Evolutionary conservation across 1,284 basidiomycete species (phyloP).

Genomic region (Leccinum ponderosum): DNA sequence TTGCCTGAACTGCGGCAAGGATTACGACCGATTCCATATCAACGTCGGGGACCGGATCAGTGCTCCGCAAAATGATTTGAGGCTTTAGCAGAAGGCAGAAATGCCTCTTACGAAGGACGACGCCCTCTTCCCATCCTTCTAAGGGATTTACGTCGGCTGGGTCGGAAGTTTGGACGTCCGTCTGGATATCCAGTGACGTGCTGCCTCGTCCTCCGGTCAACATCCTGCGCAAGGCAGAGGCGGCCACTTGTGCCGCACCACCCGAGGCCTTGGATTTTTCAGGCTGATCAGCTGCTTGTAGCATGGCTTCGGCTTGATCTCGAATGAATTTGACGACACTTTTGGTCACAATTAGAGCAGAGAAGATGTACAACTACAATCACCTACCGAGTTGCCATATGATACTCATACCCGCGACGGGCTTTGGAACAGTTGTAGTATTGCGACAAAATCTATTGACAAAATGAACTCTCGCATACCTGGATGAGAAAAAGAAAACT

Average conservation of each 20-base stretch:
- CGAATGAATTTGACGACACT: slow-evolving; percentile 85
- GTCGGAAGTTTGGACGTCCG: slow-evolving; percentile 23
- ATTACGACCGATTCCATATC: slow-evolving; percentile 69
- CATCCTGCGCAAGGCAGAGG: slow-evolving; percentile 62
- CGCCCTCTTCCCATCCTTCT: slow-evolving; percentile 69
- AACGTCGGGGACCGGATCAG: slow-evolving; percentile 38
- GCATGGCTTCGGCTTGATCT: slow-evolving; percentile 65
- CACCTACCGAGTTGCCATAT: slow-evolving; percentile 79
- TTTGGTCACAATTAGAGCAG: slow-evolving; percentile 7
- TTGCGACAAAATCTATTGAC: slow-evolving; percentile 73
- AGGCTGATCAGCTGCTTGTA: slow-evolving; percentile 35
- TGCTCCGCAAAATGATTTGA: slow-evolving; percentile 80
- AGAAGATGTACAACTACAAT: neutral
- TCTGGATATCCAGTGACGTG: slow-evolving; percentile 45
- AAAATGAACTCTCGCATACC: slow-evolving; percentile 4
- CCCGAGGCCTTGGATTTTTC: slow-evolving; percentile 39
- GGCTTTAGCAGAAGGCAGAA: slow-evolving; percentile 89
- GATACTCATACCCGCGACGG: slow-evolving; percentile 81
- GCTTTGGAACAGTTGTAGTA: slow-evolving; percentile 87
- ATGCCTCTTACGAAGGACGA: slow-evolving; percentile 68
- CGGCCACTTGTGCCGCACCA: slow-evolving; percentile 57
- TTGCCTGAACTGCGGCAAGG: slow-evolving; percentile 81
- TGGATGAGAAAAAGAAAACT: slow-evolving; percentile 26
- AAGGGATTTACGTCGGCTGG: slow-evolving; percentile 54
- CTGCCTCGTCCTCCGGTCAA: slow-evolving; percentile 51